Percentiles rank a stretch among this genome's conserved stretches.
phyloP scores from a whole-genome alignment of 371 early-diverging fungal species.

The Rhizopus sp. region DNA sequence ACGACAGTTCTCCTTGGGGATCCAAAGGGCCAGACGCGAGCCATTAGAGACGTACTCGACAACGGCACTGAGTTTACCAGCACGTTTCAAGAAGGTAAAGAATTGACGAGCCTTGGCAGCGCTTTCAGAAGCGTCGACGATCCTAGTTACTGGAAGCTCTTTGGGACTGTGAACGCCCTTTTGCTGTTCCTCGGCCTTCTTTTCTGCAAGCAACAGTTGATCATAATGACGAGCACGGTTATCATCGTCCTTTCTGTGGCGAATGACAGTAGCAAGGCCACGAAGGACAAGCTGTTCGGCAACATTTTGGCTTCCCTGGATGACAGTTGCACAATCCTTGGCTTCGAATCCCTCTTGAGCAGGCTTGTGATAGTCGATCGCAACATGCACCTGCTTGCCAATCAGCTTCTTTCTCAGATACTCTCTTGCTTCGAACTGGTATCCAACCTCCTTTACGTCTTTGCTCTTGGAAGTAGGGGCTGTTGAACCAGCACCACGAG shows the following conservation, averaged over 20 bases:
- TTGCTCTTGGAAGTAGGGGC: conserved; percentile 59
- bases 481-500: conserved; percentile 53
- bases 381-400: conserved; percentile 82
- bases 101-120: conserved; percentile 85
- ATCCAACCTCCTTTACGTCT: conserved; percentile 80
- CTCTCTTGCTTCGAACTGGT: conserved; percentile 87
- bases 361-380: conserved; percentile 87
- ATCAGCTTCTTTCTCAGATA: conserved; percentile 84
- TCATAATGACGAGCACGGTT: conserved; percentile 88
- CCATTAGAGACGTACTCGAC: conserved; percentile 89
- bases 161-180: conserved; percentile 83
- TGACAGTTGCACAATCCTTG: conserved; percentile 88
- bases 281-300: conserved; percentile 75
- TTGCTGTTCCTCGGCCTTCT: conserved; percentile 67
- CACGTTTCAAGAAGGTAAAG: conserved; percentile 80
- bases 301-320: conserved; percentile 65
- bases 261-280: conserved; percentile 85
- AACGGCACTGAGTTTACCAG: conserved; percentile 72
- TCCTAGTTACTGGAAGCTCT: conserved; percentile 69
- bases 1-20: conserved; percentile 86
- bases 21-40: conserved; percentile 78
- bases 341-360: conserved; percentile 87
- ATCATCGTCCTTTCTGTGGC: conserved; percentile 86
- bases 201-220: conserved; percentile 81
- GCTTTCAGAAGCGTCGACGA: conserved; percentile 72